Evolutionary conservation across 306 rosid genomes (phyloP), one percentile per base, ranked within the genome.

Genomic region (Acmispon strigosus): DNA sequence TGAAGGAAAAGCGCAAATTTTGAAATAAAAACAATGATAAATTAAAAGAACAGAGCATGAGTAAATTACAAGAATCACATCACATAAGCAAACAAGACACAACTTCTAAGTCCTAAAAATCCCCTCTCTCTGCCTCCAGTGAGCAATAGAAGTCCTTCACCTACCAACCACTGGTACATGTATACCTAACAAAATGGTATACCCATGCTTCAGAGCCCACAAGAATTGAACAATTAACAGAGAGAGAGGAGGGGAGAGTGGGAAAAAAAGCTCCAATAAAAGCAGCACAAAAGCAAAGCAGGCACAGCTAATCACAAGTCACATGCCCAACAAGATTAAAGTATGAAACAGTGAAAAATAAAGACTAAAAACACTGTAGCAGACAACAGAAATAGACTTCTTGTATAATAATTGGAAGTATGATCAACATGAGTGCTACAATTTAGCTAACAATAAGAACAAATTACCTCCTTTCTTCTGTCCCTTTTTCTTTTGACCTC

Each of bases 401-500:
- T 12, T 17, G 49, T 15, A 17, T 63, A 2, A 41, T 13, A 18
- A 32, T 41, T 12, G 12, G 66, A 19, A 18, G 18, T 8, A n/a
- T 63, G 54, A 44, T 45, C 54, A 63, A 8, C 55, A 43, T 44
- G 42, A 51, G 27, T 20, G 19, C 56, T 52, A 12, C 54, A 73
- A 82, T 36, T 37, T 48, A 56, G 24, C 59, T 19, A 76, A 71
- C 20, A 75, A 54, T 43, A 50, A 53, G 66, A 34, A 10, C 53
- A 82, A 62, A 39, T 87, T 82, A 89, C 98, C 92, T 92, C 98
- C 81, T 90, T 92, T 80, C 80, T 88, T 79, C 79, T 90, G 70
- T 86, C 96, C 44, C 79, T 91, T 69, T 90, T 92, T 78, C 98
- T 85, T 84, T 86, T 92, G 77, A 92, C 98, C 87, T 88, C 98